These are phyloP conservation scores for Candida sp. DNA, from an alignment of 1,139 yeast genomes.

Conservation along the genomic window DNA sequence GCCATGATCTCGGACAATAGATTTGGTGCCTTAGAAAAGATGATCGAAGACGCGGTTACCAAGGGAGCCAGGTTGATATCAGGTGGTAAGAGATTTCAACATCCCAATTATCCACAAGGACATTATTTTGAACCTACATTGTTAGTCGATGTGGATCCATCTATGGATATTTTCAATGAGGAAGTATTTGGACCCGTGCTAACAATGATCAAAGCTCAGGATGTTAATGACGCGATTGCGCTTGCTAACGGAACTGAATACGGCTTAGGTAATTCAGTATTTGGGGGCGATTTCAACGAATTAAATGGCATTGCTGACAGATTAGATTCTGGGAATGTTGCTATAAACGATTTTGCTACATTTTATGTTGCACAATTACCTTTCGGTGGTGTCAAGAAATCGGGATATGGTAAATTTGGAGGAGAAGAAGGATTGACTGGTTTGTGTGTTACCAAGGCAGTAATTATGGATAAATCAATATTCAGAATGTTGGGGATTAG, in stretches of 20 bases:
- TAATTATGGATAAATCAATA: conserved; percentile 80
- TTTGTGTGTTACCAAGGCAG: conserved; percentile 78
- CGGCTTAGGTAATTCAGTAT: conserved; percentile 90
- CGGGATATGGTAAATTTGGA: conserved; percentile 96
- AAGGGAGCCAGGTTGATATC: conserved; percentile 76
- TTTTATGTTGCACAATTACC: conserved; percentile 94
- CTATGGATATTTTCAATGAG: conserved; percentile 77
- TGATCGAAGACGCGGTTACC: conserved; percentile 69
- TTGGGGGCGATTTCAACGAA: conserved; percentile 57
- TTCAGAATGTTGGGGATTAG: conserved; percentile 57
- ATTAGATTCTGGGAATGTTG: conserved; percentile 84
- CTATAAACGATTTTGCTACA: conserved; percentile 96
- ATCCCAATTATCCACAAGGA: conserved; percentile 94
- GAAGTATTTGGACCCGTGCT: conserved; percentile 95
- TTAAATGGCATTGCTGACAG: conserved; percentile 61
- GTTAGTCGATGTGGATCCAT: conserved; percentile 72
- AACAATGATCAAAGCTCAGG: conserved; percentile 68
- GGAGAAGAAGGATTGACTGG: conserved; percentile 96
- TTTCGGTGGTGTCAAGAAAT: conserved; percentile 89
- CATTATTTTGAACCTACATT: conserved; percentile 90
- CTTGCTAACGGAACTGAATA: conserved; percentile 85
- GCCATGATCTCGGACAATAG: conserved; percentile 85
- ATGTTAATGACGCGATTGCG: conserved; percentile 65
- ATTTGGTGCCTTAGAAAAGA: conserved; percentile 60
- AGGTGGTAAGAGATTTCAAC: conserved; percentile 79